These are phyloP conservation scores for Oidiodendron maius DNA, from an alignment of 495 filamentous ascomycete species.

Conservation along the genomic window DNA sequence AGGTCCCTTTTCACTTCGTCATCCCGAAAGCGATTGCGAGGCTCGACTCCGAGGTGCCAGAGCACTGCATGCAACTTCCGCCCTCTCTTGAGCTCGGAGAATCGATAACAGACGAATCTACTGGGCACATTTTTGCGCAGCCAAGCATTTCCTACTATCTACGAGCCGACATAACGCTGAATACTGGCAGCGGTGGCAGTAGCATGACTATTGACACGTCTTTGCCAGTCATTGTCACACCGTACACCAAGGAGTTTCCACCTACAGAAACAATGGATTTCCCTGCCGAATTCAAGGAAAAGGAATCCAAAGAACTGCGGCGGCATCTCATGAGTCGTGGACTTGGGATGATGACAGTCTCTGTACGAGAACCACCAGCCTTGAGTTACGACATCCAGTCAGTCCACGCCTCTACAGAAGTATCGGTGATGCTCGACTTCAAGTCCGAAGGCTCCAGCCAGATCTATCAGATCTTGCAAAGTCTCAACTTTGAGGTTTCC, in stretches of 20 bases:
- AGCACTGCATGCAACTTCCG: conserved; percentile 5
- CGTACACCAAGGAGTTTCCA: conserved; percentile 6
- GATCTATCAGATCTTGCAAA: not conserved
- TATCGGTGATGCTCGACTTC: not conserved
- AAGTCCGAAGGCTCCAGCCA: not conserved
- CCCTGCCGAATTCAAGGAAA: conserved; percentile 4
- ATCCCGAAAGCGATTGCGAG: conserved; percentile 1
- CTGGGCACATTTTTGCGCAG: not conserved
- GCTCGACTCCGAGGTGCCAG: not conserved
- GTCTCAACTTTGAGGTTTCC: not conserved
- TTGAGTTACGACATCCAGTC: not conserved
- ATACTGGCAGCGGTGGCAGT: not conserved
- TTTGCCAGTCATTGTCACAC: not conserved
- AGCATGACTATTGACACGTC: not conserved
- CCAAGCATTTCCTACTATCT: conserved; percentile 1
- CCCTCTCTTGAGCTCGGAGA: conserved; percentile 1
- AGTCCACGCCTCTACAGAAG: not conserved
- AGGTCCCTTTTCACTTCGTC: conserved; percentile 3
- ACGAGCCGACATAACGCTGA: conserved; percentile 3
- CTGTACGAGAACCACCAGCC: conserved; percentile 1
- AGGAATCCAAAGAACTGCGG: conserved; percentile 4
- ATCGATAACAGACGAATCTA: not conserved
- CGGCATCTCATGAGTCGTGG: not conserved
- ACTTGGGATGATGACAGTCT: conserved; percentile 2
- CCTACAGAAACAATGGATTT: conserved; percentile 6